Base-by-base conservation (phyloP, 176 grass and related monocot genomes). In the sorghum (Sorghum bicolor) region DNA sequence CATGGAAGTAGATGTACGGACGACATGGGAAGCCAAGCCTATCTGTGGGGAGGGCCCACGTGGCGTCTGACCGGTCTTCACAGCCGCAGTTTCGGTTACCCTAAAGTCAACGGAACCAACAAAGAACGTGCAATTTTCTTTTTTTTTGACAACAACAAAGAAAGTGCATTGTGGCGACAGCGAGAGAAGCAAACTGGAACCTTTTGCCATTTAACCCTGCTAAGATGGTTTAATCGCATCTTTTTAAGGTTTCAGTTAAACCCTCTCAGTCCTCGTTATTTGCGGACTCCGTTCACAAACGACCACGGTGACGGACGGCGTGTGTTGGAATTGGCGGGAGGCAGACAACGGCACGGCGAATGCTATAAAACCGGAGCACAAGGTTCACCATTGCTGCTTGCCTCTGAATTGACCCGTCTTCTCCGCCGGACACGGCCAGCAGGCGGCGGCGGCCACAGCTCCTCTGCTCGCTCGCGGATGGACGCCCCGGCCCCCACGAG, bases 401-500 rank as follows among this genome's bases (percentile, higher is more conserved):
- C 10, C 24, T 11, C 47, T 31, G 60, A 14, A 33, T 24, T 20
- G 11, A 38, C 61, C 64, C 47, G 28, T 67, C 71, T 25, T 71
- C 86, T 66, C 36, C 71, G 0, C 41, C 50, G 10, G n/a, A 26
- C 16, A 5, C 48, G 0, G 13, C 45, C 39, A 10, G 53, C 57
- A 22, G 26, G 12, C 74, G 1, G 61, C 74, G 1, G 61, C 57
- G 0, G 57, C 55, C 15, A 5, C 8, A 26, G 60, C 26, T 69
- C 13, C 8, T 20, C 37, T 31, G 28, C 62, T 30, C 26, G 62
- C 12, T 13, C 22, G 39, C 2, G 10, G 36, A 31, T 67, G 80
- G 43, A 71, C 7, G 30, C 50, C 43, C 20, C 70, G 25, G 7
- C 67, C 28, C 29, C 85, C 14, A 52, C 90, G 22, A 79, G 92